A percentile compares a stretch with the other conserved stretches of the same genome.
Evolutionary conservation across 2,329 filamentous ascomycete species (phyloP).

Genomic region (Curvularia hawaiiensis): DNA sequence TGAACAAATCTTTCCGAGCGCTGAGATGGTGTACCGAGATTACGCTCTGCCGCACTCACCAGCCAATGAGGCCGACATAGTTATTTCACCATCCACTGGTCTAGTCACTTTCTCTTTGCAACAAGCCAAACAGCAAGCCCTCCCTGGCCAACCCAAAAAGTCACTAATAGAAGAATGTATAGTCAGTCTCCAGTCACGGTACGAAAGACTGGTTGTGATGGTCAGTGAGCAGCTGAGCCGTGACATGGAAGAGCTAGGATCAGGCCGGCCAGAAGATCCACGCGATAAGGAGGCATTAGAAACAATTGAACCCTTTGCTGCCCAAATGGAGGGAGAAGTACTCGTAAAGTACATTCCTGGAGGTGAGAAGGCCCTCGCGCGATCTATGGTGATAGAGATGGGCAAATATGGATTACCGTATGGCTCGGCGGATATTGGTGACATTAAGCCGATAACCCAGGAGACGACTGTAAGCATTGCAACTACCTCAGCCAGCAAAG

Average conservation of each 20-base stretch:
- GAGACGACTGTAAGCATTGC: constrained; percentile 57
- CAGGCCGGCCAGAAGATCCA: constrained; percentile 34
- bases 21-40: constrained; percentile 66
- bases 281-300: constrained; percentile 53
- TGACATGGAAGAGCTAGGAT: constrained; percentile 31
- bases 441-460: constrained; percentile 53
- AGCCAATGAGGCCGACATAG: constrained; percentile 70
- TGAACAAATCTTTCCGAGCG: constrained; percentile 54
- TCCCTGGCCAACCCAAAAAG: constrained; percentile 62
- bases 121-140: constrained; percentile 71
- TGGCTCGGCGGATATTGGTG: constrained; percentile 35
- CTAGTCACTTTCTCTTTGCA: constrained; percentile 74
- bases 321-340: constrained; percentile 47
- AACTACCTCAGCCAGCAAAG: neutral
- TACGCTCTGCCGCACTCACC: constrained; percentile 48
- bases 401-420: constrained; percentile 41
- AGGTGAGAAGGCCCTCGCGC: constrained; percentile 48
- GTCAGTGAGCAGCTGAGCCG: constrained; percentile 56
- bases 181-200: constrained; percentile 59
- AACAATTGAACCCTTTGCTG: constrained; percentile 58
- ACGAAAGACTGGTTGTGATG: constrained; percentile 71
- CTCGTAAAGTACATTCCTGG: constrained; percentile 48
- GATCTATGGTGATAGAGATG: constrained; percentile 41
- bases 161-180: constrained; percentile 60
- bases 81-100: constrained; percentile 70